These are phyloP conservation scores for Fusarium protoensiforme DNA, from an alignment of 2,329 filamentous ascomycete species.

Conservation along the genomic window DNA sequence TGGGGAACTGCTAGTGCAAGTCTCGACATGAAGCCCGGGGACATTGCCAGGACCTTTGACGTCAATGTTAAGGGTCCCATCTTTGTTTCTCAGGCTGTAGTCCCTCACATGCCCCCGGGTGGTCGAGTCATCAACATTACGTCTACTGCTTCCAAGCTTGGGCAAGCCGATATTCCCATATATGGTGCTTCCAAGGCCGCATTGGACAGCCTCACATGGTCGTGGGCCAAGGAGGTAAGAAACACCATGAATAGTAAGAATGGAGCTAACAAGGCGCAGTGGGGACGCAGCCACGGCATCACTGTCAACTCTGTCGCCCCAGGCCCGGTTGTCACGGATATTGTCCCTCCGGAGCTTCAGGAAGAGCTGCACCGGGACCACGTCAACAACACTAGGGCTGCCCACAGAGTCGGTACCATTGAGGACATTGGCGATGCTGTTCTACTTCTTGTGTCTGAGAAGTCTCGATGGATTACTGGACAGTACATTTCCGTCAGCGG, in stretches of 20 bases:
- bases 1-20: conserved; percentile 24
- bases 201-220: conserved; percentile 47
- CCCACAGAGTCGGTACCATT: conserved; percentile 45
- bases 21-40: conserved; percentile 35
- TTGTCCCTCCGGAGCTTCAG: conserved; percentile 19
- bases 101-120: conserved; percentile 50
- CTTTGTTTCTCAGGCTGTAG: conserved; percentile 48
- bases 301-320: conserved; percentile 57
- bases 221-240: conserved; percentile 48
- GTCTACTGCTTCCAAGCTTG: conserved; percentile 30
- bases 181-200: conserved; percentile 47
- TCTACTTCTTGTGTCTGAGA: conserved; percentile 15
- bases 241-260: background rate
- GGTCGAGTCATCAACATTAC: conserved; percentile 40
- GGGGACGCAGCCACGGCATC: conserved; percentile 51
- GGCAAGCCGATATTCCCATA: conserved; percentile 12
- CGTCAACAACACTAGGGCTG: conserved; percentile 45
- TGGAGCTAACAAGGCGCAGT: conserved; percentile 25
- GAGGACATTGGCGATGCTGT: conserved; percentile 55
- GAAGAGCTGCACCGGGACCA: conserved; percentile 34
- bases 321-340: conserved; percentile 52
- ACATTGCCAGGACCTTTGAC: conserved; percentile 42
- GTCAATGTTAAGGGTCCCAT: conserved; percentile 51
- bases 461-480: conserved; percentile 22
- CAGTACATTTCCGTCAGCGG: conserved; percentile 23